Percentiles rank a stretch among this genome's conserved stretches.
phyloP scores from a whole-genome alignment of 2,329 filamentous ascomycete species.

The Tolypocladium ophioglossoides region DNA sequence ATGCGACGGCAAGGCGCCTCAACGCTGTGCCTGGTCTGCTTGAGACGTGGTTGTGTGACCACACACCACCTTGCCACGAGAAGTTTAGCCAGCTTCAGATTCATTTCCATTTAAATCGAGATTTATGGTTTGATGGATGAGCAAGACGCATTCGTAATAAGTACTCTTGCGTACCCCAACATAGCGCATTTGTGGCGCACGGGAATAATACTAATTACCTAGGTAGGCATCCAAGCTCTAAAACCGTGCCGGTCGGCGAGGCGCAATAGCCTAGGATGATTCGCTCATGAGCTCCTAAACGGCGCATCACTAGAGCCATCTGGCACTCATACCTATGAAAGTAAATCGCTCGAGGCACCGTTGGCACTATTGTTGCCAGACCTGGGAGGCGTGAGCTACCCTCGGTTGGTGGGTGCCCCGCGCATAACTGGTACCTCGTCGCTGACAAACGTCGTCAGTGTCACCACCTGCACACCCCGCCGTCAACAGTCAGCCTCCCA shows the following conservation, averaged over 20 bases:
- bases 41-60: neutral
- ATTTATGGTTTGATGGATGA: neutral
- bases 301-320: neutral
- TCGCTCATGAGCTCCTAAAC: neutral
- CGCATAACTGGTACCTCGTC: no score
- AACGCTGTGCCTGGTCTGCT: neutral
- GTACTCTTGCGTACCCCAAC: neutral
- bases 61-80: neutral
- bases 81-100: neutral
- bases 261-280: neutral
- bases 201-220: no score
- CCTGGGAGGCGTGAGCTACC: neutral
- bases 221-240: neutral
- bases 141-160: no score
- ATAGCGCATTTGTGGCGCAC: neutral
- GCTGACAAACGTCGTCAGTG: slow-evolving; percentile 8
- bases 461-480: slow-evolving; percentile 1
- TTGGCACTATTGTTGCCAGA: neutral
- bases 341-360: neutral
- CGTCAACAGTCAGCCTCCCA: neutral
- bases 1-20: neutral
- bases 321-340: neutral
- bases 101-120: neutral
- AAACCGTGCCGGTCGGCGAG: no score
- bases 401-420: neutral